A percentile compares a stretch with the other conserved stretches of the same genome.
These are phyloP conservation scores for Ensete ventricosum DNA, from an alignment of 176 grass and related monocot genomes.

Conservation along the genomic window DNA sequence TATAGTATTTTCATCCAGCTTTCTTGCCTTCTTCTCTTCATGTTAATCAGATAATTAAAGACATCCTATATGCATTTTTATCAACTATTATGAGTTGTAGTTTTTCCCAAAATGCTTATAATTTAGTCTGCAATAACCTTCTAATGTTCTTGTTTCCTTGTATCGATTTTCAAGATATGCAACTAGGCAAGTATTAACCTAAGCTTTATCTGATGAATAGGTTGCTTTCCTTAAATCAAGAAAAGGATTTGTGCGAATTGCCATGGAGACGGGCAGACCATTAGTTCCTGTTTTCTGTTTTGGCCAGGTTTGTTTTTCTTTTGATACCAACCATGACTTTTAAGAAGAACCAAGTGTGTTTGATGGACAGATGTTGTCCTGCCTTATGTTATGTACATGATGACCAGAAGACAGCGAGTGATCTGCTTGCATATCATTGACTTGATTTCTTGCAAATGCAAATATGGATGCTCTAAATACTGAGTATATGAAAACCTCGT, in stretches of 20 bases:
- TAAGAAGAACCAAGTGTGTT: background rate
- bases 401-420: no score
- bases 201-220: slow-evolving; percentile 25
- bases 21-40: background rate
- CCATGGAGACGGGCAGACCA: slow-evolving; percentile 67
- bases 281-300: slow-evolving; percentile 74
- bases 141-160: background rate
- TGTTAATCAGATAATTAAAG: background rate
- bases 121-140: background rate
- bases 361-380: background rate
- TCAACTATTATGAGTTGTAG: background rate
- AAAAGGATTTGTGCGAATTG: slow-evolving; percentile 88
- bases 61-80: background rate
- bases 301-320: slow-evolving; percentile 49
- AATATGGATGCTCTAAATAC: background rate
- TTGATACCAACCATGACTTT: background rate
- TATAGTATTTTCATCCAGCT: background rate
- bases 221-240: slow-evolving; percentile 89
- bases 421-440: background rate
- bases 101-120: background rate
- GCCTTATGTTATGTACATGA: background rate
- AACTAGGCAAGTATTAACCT: slow-evolving; percentile 3
- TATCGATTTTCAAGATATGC: background rate
- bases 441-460: no score
- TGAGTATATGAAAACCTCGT: background rate